Evolutionary conservation across 2,329 filamentous ascomycete genomes (phyloP), one percentile per base, ranked within the genome.

Genomic region (Trichoderma lentiforme): DNA sequence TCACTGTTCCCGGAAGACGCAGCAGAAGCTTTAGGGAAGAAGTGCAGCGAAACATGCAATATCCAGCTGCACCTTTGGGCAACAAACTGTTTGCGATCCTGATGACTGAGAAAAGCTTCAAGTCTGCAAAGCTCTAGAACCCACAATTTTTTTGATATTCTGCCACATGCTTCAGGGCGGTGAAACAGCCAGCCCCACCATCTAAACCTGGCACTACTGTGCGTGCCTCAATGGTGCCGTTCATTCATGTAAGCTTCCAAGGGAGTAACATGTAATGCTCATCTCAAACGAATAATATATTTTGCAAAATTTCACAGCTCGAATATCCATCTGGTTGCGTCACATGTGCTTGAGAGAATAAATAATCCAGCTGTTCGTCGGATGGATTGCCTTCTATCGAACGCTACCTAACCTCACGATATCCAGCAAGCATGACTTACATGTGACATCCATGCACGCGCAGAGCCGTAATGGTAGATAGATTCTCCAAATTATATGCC

Each of bases 91-190:
- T 62, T 36, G 18, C 14, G 14, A 9, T 26, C n/a, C 36, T 6
- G 21, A 30, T 28, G 43, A 62, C 39, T 24, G 60, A 63, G 30
- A 57, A 64, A 71, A 57, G 68, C 60, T 64, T 43, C 68, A 32
- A 57, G 32, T 34, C n/a, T 7, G 60, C 51, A 28, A 64, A 65
- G 32, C 61, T 58, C 53, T 24, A 3, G 15, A 70, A 14, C 61
- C 72, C 57, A 53, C 69, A 74, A 77, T 74, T 73, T 77, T 77
- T 76, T 64, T 71, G 60, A 57, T 64, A 74, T 78, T 78, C 75
- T 77, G 76, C 76, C 74, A 34, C 26, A 11, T 36, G 58, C 47
- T 60, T 28, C 30, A 24, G 68, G 70, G 77, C 77, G 75, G 66
- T 80, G 75, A 67, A 53, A 30, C 32, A 2, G 30, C 2, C 2